Evolutionary conservation across 192 early-diverging fungal species (phyloP).

Genomic region (Entrophospora sp.): DNA sequence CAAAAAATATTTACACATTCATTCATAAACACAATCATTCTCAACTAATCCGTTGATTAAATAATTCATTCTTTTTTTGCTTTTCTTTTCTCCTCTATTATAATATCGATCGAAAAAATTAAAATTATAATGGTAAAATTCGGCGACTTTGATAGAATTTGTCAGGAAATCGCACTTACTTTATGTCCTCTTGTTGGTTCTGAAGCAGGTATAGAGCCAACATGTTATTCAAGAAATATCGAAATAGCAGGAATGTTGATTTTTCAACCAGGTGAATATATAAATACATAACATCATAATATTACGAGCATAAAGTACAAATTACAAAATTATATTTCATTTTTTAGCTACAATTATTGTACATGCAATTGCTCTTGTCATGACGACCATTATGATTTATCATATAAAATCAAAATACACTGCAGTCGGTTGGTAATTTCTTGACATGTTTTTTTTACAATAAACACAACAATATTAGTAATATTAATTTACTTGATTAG

Average conservation of each 20-base stretch:
- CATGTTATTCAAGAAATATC: constrained; percentile 92
- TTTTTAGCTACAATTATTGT: constrained; percentile 78
- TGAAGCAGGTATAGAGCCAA: constrained; percentile 65
- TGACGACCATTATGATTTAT: constrained; percentile 99
- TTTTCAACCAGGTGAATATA: constrained; percentile 72
- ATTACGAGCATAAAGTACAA: background rate
- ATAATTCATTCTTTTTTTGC: no score
- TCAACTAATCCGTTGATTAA: no score
- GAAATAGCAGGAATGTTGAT: constrained; percentile 72
- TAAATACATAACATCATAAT: no score
- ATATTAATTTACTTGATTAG: constrained; percentile 31
- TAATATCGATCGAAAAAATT: no score
- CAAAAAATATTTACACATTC: no score
- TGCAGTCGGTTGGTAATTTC: constrained; percentile 69
- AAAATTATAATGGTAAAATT: no score
- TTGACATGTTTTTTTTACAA: background rate
- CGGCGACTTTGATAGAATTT: constrained; percentile 78
- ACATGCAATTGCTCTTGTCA: constrained; percentile 82
- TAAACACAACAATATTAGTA: no score
- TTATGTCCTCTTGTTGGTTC: constrained; percentile 84
- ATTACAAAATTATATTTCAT: background rate
- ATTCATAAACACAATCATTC: no score
- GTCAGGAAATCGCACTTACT: constrained; percentile 71
- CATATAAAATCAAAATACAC: no score
- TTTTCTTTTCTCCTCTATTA: no score